Conservation (phyloP, 2,329 filamentous ascomycete genomes). For the Juglanconis oblonga region DNA sequence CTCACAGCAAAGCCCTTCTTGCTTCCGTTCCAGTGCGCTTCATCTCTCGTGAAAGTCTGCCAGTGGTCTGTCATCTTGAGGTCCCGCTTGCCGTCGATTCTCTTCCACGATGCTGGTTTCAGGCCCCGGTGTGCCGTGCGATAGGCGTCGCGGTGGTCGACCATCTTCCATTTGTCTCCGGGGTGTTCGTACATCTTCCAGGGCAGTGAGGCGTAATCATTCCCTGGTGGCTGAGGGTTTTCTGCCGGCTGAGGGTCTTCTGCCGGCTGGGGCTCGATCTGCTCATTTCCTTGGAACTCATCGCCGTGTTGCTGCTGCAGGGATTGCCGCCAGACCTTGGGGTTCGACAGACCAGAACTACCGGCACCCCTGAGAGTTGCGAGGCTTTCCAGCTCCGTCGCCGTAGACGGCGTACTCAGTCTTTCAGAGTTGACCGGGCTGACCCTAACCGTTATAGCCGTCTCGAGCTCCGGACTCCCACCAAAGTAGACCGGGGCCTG, state of each 20-base stretch:
- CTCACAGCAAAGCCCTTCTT: conserved; percentile 11
- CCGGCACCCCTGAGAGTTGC: conserved; percentile 8
- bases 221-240: background rate
- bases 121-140: background rate
- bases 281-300: background rate
- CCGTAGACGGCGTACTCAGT: conserved; percentile 14
- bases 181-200: background rate
- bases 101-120: conserved; percentile 11
- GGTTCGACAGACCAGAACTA: background rate
- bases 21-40: conserved; percentile 10
- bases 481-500: background rate
- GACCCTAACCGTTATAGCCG: conserved; percentile 4
- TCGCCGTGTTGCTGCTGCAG: background rate
- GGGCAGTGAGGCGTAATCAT: background rate
- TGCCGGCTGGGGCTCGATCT: background rate
- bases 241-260: background rate
- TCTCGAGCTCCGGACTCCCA: conserved; percentile 9
- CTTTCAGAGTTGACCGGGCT: conserved; percentile 9
- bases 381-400: conserved; percentile 9
- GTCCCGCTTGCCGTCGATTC: conserved; percentile 1
- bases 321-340: background rate
- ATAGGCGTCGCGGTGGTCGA: conserved; percentile 4
- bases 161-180: conserved; percentile 4
- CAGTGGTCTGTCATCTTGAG: conserved; percentile 10
- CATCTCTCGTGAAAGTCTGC: background rate